Evolutionary conservation across 305 asterid species (phyloP).

Genomic region (Ilex paraguariensis): DNA sequence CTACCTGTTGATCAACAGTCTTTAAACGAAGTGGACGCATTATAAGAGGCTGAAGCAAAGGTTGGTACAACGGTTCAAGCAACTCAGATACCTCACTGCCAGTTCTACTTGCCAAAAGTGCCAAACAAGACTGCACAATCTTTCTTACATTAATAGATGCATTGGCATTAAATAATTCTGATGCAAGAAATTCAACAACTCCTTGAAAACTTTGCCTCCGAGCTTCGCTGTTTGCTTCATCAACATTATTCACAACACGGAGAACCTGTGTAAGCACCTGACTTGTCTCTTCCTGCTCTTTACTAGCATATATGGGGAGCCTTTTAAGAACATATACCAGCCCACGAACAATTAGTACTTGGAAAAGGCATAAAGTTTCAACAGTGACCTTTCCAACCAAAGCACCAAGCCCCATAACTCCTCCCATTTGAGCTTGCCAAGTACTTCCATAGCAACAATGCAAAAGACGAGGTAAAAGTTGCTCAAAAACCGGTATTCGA

Average conservation of each 20-base stretch:
- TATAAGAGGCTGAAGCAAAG: slow-evolving; percentile 94
- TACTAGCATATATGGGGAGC: slow-evolving; percentile 88
- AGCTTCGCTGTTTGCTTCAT: slow-evolving; percentile 93
- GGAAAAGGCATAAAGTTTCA: slow-evolving; percentile 77
- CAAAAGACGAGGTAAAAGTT: slow-evolving; percentile 86
- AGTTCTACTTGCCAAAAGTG: slow-evolving; percentile 96
- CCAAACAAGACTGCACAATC: slow-evolving; percentile 97
- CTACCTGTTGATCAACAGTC: slow-evolving; percentile 98
- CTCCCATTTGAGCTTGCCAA: slow-evolving; percentile 99
- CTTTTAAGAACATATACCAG: slow-evolving; percentile 93
- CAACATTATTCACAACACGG: slow-evolving; percentile 96
- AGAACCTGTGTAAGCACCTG: slow-evolving; percentile 97
- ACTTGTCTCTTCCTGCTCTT: slow-evolving; percentile 96
- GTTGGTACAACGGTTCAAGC: slow-evolving; percentile 91
- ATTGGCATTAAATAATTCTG: slow-evolving; percentile 85
- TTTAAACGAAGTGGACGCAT: slow-evolving; percentile 86
- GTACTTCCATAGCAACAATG: slow-evolving; percentile 94
- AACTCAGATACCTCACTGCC: slow-evolving; percentile 99
- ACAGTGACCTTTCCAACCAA: slow-evolving; percentile 96
- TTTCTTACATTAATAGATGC: slow-evolving; percentile 84
- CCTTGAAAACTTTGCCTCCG: slow-evolving; percentile 92
- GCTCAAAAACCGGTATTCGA: slow-evolving; percentile 92
- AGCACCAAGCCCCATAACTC: slow-evolving; percentile 95
- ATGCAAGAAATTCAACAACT: slow-evolving; percentile 92
- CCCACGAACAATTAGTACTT: slow-evolving; percentile 88